A percentile compares a stretch with the other conserved stretches of the same genome.
Evolutionary conservation across 768 basidiomycete genomes (phyloP).

Genomic region (Mrakia gelida): DNA sequence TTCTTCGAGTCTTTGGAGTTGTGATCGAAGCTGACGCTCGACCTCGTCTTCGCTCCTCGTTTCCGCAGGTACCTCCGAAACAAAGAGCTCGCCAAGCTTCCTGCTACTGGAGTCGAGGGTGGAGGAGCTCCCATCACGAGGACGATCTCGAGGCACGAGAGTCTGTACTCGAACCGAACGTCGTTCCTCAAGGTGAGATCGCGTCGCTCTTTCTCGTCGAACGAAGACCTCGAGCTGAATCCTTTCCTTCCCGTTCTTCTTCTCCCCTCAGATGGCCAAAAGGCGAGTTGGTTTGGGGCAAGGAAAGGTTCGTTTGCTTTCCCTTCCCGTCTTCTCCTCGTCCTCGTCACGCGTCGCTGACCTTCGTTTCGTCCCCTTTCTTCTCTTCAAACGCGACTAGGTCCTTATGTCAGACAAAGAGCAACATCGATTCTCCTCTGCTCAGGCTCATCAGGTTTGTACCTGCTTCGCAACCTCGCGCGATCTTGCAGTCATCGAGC

Average conservation of each 20-base stretch:
- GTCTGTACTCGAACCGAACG: constrained; percentile 90
- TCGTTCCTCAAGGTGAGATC: constrained; percentile 69
- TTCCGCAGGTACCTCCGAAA: neutral
- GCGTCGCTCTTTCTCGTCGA: too few relatives aligned
- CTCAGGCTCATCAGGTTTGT: constrained; percentile 48
- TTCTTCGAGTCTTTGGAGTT: too few relatives aligned
- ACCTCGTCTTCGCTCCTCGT: neutral
- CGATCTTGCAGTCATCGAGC: neutral
- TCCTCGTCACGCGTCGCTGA: too few relatives aligned
- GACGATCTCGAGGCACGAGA: constrained; percentile 88
- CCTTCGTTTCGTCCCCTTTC: too few relatives aligned
- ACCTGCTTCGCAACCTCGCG: neutral
- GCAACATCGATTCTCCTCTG: constrained; percentile 38
- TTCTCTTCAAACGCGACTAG: too few relatives aligned
- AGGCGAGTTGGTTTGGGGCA: constrained; percentile 70
- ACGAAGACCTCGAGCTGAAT: too few relatives aligned
- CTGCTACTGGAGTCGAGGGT: neutral
- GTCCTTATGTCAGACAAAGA: constrained; percentile 37
- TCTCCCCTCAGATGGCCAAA: constrained; percentile 48
- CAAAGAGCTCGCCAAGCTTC: neutral
- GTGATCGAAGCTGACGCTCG: neutral
- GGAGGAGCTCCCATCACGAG: constrained; percentile 69
- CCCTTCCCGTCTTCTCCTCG: too few relatives aligned
- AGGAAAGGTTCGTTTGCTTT: constrained; percentile 49
- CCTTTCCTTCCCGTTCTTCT: too few relatives aligned